A percentile compares a stretch with the other conserved stretches of the same genome.
These are phyloP conservation scores for Dispira parvispora DNA, from an alignment of 192 early-diverging fungal species.

Conservation along the genomic window DNA sequence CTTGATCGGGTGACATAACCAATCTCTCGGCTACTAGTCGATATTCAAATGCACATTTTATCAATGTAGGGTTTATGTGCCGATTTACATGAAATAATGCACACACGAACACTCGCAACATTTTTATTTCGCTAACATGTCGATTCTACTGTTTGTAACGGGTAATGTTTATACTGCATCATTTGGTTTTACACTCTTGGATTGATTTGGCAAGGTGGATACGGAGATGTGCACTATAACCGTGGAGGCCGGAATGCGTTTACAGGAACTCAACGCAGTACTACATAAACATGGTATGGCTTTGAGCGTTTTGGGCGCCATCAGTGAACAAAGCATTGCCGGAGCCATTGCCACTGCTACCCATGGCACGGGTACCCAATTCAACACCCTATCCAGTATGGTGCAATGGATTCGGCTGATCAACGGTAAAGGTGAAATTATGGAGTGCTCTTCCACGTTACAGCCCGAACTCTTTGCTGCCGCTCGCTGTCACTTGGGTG, in stretches of 20 bases:
- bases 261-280: constrained; percentile 38
- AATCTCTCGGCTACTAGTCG: too few relatives aligned
- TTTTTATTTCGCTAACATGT: too few relatives aligned
- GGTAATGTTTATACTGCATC: too few relatives aligned
- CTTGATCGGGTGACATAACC: too few relatives aligned
- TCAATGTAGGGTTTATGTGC: too few relatives aligned
- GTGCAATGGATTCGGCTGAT: constrained; percentile 41
- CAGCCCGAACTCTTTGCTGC: constrained; percentile 43
- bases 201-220: constrained; percentile 19
- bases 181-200: too few relatives aligned
- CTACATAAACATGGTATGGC: constrained; percentile 38
- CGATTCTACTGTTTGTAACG: too few relatives aligned
- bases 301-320: constrained; percentile 49
- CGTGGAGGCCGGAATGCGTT: constrained; percentile 44
- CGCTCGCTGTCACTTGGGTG: constrained; percentile 46
- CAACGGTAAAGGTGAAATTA: constrained; percentile 28
- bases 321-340: constrained; percentile 58
- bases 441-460: constrained; percentile 29
- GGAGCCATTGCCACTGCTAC: constrained; percentile 56
- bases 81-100: too few relatives aligned
- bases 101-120: too few relatives aligned
- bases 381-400: constrained; percentile 34
- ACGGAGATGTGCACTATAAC: constrained; percentile 27
- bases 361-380: constrained; percentile 51
- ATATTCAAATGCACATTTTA: too few relatives aligned